Conservation (phyloP, 345 rosid genomes). For the sweet orange (Citrus sinensis) region DVS_A1.0 CM039162.1:470001-470500, state of each 20-base stretch:
- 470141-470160: neutral
- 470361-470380: neutral
- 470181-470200: neutral
- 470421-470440: too few relatives aligned
- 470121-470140: neutral
- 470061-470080: neutral
- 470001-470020: slow-evolving; percentile 23
- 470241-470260: neutral
- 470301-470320: slow-evolving; percentile 1
- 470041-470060: slow-evolving; percentile 12
- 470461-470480: too few relatives aligned
- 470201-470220: neutral
- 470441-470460: too few relatives aligned
- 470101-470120: neutral
- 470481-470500: too few relatives aligned
- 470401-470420: too few relatives aligned
- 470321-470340: neutral
- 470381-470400: neutral
- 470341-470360: neutral
- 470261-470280: neutral
- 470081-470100: neutral
- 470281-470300: neutral
- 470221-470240: neutral
- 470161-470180: neutral
- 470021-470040: slow-evolving; percentile 33